Evolutionary conservation across 345 rosid genomes (phyloP), one percentile per base, ranked within the genome.

Genomic region (Eucalyptus sp.): DNA sequence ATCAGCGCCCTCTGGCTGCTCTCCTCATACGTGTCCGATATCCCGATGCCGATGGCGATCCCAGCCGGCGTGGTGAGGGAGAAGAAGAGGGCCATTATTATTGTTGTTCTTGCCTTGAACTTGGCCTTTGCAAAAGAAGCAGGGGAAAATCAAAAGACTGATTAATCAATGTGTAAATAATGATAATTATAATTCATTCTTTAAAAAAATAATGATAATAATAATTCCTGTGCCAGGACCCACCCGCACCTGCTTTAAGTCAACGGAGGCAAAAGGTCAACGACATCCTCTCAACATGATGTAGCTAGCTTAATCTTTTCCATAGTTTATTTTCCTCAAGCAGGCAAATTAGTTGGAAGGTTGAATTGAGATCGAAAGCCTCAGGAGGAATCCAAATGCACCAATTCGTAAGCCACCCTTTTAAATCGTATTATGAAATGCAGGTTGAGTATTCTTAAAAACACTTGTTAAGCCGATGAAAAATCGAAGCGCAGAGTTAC

Each of bases 41-140:
- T 33, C 11, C 89, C 96, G 49, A 96, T 94, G 5, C 97, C 98
- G 46, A 94, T 27, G 24, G 89, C 96, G 15, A 96, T 93, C 52
- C 97, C 98, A 1, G 92, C 89, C 14, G 99, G 98, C 1, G 96
- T 94, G 3, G 96, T 95, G 2, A 95, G 90, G 13, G 96, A 86
- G 86, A 96, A 96, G 88, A 96, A 94, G 44, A 94, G 83, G 9
- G 91, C 95, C 99, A 96, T 94, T 4, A 91, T 71, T 62, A 89
- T 89, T 4, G 89, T 64, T 1, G 93, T 84, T 86, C 79, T 50
- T 2, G 68, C 31, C 86, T 86, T 88, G 87, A 92, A 93, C 86
- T 76, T 20, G 83, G 48, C 83, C 83, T 76, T 76, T 4, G 24
- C 24, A 20, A 52, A 52, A 52, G 58, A 76, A 20, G 83, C 29